Conservation (phyloP, 2,329 filamentous ascomycete species). For the Stachybotrys chlorohalonatus region DNA sequence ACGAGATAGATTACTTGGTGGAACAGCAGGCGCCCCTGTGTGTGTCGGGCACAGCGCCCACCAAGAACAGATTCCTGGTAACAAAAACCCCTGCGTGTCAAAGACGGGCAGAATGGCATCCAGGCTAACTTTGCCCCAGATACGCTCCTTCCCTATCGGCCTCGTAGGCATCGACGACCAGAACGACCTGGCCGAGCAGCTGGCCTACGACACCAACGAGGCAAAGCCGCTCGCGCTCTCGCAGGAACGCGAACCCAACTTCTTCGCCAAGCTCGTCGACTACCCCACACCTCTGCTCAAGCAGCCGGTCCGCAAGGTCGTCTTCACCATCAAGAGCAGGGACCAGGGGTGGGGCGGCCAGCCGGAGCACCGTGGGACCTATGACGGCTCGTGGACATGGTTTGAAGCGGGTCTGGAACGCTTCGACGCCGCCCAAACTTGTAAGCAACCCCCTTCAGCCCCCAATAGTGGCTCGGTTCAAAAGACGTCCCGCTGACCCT, state of each 20-base stretch:
- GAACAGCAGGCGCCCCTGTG: conserved; percentile 11
- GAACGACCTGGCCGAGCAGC: conserved; percentile 14
- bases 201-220: conserved; percentile 19
- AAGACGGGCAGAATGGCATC: too few relatives aligned
- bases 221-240: conserved; percentile 15
- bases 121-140: conserved; percentile 8
- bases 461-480: too few relatives aligned
- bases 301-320: conserved; percentile 49
- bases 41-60: conserved; percentile 11
- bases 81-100: background rate
- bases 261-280: conserved; percentile 23
- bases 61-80: conserved; percentile 25
- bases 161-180: conserved; percentile 17
- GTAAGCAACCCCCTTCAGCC: conserved; percentile 10
- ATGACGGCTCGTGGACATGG: conserved; percentile 47
- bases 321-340: conserved; percentile 46
- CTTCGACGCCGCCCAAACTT: conserved; percentile 29
- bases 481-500: too few relatives aligned
- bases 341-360: conserved; percentile 50
- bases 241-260: conserved; percentile 15
- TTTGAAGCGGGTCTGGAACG: conserved; percentile 54
- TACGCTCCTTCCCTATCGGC: conserved; percentile 29
- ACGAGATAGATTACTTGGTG: conserved; percentile 16
- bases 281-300: conserved; percentile 30
- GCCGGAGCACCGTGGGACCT: conserved; percentile 24